A percentile compares a stretch with the other conserved stretches of the same genome.
phyloP scores from a whole-genome alignment of 192 early-diverging fungal genomes.

The Backusella macrospora region DNA sequence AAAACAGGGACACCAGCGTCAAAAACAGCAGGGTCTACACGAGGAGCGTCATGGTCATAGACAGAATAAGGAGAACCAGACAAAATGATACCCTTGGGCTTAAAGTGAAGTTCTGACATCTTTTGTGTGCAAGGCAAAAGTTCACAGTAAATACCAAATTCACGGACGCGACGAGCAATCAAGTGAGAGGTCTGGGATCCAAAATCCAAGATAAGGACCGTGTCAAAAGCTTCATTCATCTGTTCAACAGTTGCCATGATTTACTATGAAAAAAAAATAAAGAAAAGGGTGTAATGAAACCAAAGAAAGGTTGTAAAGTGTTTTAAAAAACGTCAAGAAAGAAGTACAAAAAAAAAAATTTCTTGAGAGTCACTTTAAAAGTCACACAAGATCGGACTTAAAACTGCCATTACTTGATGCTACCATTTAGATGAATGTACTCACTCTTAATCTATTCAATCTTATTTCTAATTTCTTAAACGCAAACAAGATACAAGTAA shows the following conservation, averaged over 20 bases:
- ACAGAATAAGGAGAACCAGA: conserved; percentile 98
- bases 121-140: conserved; percentile 96
- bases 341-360: not conserved
- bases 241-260: conserved; percentile 37
- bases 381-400: conserved; percentile 11
- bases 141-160: conserved; percentile 99
- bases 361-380: not conserved
- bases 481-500: not conserved
- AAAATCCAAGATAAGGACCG: conserved; percentile 98
- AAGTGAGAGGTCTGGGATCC: conserved; percentile 99
- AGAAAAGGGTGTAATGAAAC: not conserved
- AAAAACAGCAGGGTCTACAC: conserved; percentile 91
- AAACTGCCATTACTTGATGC: not conserved
- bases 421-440: conserved; percentile 7
- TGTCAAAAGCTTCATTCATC: conserved; percentile 88
- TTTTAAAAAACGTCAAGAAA: not conserved
- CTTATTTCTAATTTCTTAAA: not conserved
- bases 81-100: conserved; percentile 95
- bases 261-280: conserved; percentile 4
- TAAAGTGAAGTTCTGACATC: conserved; percentile 90
- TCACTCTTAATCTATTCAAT: not conserved
- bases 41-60: conserved; percentile 91
- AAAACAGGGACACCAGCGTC: conserved; percentile 87
- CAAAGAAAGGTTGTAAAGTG: conserved; percentile 15
- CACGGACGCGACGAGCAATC: conserved; percentile 93